Evolutionary conservation across 768 basidiomycete genomes (phyloP), one percentile per base, ranked within the genome.

Genomic region (Leucocoprinus sp.): DNA sequence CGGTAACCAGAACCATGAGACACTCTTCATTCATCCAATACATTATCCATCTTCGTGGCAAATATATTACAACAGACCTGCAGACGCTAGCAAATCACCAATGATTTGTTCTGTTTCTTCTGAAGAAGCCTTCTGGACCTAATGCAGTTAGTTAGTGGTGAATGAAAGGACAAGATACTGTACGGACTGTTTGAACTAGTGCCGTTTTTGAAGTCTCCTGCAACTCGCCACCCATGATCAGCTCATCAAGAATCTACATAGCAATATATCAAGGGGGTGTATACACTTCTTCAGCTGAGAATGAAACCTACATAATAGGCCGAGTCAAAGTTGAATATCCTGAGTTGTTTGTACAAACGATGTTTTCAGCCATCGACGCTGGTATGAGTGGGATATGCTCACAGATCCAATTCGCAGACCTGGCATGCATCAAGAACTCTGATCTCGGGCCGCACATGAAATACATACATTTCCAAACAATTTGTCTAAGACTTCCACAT

Each of bases 271-370:
- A 37, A 11, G 36, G 4, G 21, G 29, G 15, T 5, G 14, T 6
- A 27, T 26, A 38, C 17, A 2, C 24, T 11, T 14, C n/a, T 5
- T 22, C 36, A 14, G 14, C 23, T 26, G 35, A 42, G 19, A 28
- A 15, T 22, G 27, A n/a, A 17, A 60, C 63, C 23, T 15, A 88
- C 93, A 3, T 88, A 80, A 60, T 92, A 96, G 1, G 93, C 95
- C 62, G 92, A 89, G 60, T 97, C 88, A 61, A 97, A 97, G 68
- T 96, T 96, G 76, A 96, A 98, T 54, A 97, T 95, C 43, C 90
- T 93, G 54, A 15, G 31, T 29, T 31, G 8, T 9, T n/a, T 17
- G 19, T 35, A 7, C 2, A n/a, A 18, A 3, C 5, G 3, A 2
- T 36, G 14, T 8, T 36, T 19, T 31, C 31, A 21, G 43, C 26